Percentiles rank a stretch among this genome's conserved stretches.
Evolutionary conservation across 805 yeast species (phyloP).

Genomic region (Nakazawaea pomicola): DNA sequence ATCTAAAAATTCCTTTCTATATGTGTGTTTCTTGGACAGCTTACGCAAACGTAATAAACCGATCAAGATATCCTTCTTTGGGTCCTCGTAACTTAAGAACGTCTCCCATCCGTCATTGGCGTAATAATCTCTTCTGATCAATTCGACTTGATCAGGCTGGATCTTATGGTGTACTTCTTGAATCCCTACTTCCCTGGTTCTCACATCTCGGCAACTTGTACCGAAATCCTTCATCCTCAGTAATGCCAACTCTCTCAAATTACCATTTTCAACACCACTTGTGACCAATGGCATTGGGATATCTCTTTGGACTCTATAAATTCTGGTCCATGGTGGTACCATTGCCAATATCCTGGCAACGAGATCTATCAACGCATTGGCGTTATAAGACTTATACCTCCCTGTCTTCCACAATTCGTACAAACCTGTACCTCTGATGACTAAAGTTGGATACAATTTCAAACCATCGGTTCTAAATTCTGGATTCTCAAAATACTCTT

Average conservation of each 20-base stretch:
- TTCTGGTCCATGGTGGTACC: conserved; percentile 99
- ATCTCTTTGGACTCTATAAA: conserved; percentile 96
- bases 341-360: conserved; percentile 94
- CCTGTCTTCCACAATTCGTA: conserved; percentile 98
- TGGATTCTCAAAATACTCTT: conserved; percentile 95
- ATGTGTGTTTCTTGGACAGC: conserved; percentile 85
- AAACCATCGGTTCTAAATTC: conserved; percentile 96
- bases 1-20: conserved; percentile 75
- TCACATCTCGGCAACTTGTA: conserved; percentile 89
- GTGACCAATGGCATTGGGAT: conserved; percentile 98
- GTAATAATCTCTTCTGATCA: conserved; percentile 90
- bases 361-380: conserved; percentile 87
- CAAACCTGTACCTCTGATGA: conserved; percentile 94
- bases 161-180: conserved; percentile 98
- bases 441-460: conserved; percentile 92
- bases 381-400: conserved; percentile 87
- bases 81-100: conserved; percentile 92
- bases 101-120: conserved; percentile 99
- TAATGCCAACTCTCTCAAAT: conserved; percentile 87
- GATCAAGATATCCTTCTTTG: conserved; percentile 90
- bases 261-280: conserved; percentile 97
- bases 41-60: conserved; percentile 85
- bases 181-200: conserved; percentile 97
- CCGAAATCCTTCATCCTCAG: conserved; percentile 99
- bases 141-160: conserved; percentile 94